Base-by-base conservation (phyloP, 2,329 filamentous ascomycete genomes). In the Balansia obtecta region DNA sequence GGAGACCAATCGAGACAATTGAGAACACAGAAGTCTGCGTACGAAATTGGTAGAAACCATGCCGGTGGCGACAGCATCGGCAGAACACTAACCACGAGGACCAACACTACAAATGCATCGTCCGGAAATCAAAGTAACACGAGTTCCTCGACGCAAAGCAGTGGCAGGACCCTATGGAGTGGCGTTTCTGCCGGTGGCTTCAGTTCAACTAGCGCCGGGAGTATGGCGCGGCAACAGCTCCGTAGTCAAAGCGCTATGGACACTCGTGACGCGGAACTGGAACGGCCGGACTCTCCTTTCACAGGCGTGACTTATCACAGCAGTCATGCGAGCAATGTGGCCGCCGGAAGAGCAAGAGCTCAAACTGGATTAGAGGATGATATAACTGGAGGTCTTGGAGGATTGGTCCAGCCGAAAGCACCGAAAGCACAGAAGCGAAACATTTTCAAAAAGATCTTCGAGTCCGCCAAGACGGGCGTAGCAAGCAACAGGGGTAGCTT, bases 391-490 rank as follows among this genome's bases (percentile, higher is more conserved):
- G 78, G 85, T 0, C 74, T 96, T 6, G 91, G 91, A 40, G 90
- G 91, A 0, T 76, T 97, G 9, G 74, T 82, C 7, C 71, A 76
- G 53, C 89, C 89, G 0, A 86, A 90, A 67, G 75, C 82, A 1
- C 88, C 87, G 55, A 86, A 90, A 67, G 75, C 82, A 1, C 88
- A 87, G 55, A 93, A 88, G 65, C 83, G 84, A 54, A 91, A 88
- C 46, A 95, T 97, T 61, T 93, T 97, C 74, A 93, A 91, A 67
- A 94, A 95, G 62, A 91, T 97, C 58, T 80, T 96, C 32, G 90
- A 95, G 56, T 88, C 88, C 2, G 91, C 90, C 15, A 96, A 95
- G 70, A 96, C 91, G 0, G 88, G 89, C 33, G 90, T 94, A 34
- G 91, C 91, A 2, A 95, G 83, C 62, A 88, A 87, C 49, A 80